Percentiles rank a stretch among this genome's conserved stretches.
These are phyloP conservation scores for Warburgia ugandensis DNA, from an alignment of 164 flowering plant genomes.

Conservation along the genomic window DNA sequence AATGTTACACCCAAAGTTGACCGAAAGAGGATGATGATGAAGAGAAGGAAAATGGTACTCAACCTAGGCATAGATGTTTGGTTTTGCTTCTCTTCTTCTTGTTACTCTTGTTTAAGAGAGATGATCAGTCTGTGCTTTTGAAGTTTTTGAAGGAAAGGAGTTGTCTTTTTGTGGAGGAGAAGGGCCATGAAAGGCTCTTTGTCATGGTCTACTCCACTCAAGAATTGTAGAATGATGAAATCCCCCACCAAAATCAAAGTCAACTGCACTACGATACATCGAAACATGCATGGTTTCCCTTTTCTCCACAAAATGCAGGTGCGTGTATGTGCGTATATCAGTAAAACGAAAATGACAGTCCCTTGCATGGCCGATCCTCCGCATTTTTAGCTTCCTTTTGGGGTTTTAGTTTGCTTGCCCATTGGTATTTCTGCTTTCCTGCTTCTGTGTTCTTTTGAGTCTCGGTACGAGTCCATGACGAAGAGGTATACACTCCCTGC, in stretches of 20 bases:
- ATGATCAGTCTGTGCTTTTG: conserved; percentile 3
- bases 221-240: conserved; percentile 24
- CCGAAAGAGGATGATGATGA: conserved; percentile 15
- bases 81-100: not conserved
- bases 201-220: conserved; percentile 36
- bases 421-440: not conserved
- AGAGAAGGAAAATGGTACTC: conserved; percentile 15
- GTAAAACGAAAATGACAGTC: no score
- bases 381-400: conserved; percentile 20
- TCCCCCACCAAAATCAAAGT: conserved; percentile 36
- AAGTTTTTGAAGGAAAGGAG: conserved; percentile 7
- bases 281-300: conserved; percentile 5
- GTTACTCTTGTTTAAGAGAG: no score
- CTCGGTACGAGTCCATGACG: no score
- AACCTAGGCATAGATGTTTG: conserved; percentile 24
- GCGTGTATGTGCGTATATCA: conserved; percentile 13
- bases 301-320: conserved; percentile 5
- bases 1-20: no score
- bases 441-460: no score
- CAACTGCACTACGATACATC: conserved; percentile 55
- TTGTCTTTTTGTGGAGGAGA: conserved; percentile 16
- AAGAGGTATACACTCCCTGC: no score
- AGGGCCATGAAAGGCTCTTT: conserved; percentile 19
- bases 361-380: conserved; percentile 33
- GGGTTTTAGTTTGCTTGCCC: not conserved